phyloP scores from a whole-genome alignment of 2,329 filamentous ascomycete species.

The Graphium sp. region DNA sequence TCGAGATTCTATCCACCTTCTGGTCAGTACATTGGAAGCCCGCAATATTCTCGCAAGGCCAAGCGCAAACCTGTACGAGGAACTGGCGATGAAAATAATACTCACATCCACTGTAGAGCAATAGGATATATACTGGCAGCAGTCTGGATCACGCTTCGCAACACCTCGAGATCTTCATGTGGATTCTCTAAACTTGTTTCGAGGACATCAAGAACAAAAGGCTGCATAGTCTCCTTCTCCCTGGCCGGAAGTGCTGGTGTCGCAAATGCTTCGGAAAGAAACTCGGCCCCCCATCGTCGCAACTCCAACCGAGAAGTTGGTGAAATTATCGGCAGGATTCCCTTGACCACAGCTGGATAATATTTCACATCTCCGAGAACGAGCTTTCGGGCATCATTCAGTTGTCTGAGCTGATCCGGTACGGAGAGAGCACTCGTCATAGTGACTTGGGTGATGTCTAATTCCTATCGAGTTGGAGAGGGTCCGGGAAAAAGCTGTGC shows the following conservation, averaged over 20 bases:
- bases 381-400: conserved; percentile 79
- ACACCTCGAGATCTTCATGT: conserved; percentile 62
- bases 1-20: conserved; percentile 76
- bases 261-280: conserved; percentile 88
- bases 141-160: conserved; percentile 76
- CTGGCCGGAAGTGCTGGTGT: conserved; percentile 65
- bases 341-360: conserved; percentile 83
- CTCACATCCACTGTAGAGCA: conserved; percentile 87
- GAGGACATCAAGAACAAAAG: conserved; percentile 64
- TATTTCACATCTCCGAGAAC: conserved; percentile 75
- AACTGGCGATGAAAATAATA: conserved; percentile 14
- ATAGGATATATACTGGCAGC: conserved; percentile 87
- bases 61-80: background rate
- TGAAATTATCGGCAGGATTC: conserved; percentile 81
- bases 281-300: conserved; percentile 90
- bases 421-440: conserved; percentile 44
- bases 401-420: conserved; percentile 66
- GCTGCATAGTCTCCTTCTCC: conserved; percentile 66
- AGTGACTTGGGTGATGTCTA: conserved; percentile 11
- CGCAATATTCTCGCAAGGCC: background rate
- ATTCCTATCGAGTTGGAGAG: too few species aligned
- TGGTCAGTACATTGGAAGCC: conserved; percentile 8
- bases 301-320: conserved; percentile 60
- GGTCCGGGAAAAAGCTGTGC: too few species aligned
- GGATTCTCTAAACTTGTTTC: conserved; percentile 51